These are phyloP conservation scores for Penicillium psychrofluorescens DNA, from an alignment of 495 filamentous ascomycete species.

Conservation along the genomic window DNA sequence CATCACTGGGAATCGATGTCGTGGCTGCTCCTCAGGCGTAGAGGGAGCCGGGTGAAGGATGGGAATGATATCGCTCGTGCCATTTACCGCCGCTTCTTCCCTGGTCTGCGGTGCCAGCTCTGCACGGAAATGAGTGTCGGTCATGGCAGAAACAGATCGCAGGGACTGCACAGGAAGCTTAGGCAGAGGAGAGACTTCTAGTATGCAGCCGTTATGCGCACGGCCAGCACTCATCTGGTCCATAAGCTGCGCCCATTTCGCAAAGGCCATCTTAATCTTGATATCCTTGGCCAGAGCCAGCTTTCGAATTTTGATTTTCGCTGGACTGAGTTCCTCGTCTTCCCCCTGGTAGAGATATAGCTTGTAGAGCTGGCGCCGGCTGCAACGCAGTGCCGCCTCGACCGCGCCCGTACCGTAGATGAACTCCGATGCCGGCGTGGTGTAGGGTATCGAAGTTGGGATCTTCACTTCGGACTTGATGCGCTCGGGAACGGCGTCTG, in stretches of 20 bases:
- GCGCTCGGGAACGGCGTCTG: constrained; percentile 27
- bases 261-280: constrained; percentile 42
- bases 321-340: constrained; percentile 31
- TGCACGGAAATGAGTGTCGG: constrained; percentile 45
- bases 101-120: constrained; percentile 58
- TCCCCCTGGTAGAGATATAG: constrained; percentile 62
- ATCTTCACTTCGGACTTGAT: constrained; percentile 31
- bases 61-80: constrained; percentile 35
- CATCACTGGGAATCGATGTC: constrained; percentile 61
- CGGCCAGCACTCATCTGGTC: constrained; percentile 78
- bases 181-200: constrained; percentile 81
- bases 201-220: constrained; percentile 83
- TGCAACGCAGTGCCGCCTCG: constrained; percentile 67
- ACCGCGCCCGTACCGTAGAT: constrained; percentile 79
- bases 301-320: constrained; percentile 43
- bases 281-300: constrained; percentile 53
- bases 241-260: constrained; percentile 54
- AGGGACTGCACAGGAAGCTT: constrained; percentile 61
- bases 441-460: constrained; percentile 64
- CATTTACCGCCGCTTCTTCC: constrained; percentile 69
- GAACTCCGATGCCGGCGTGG: constrained; percentile 82
- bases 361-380: constrained; percentile 68
- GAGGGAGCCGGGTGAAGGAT: constrained; percentile 20
- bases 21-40: constrained; percentile 6
- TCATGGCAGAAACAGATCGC: constrained; percentile 30